These are phyloP conservation scores for Xylaria nigripes DNA, from an alignment of 495 filamentous ascomycete genomes.

Conservation along the genomic window DNA sequence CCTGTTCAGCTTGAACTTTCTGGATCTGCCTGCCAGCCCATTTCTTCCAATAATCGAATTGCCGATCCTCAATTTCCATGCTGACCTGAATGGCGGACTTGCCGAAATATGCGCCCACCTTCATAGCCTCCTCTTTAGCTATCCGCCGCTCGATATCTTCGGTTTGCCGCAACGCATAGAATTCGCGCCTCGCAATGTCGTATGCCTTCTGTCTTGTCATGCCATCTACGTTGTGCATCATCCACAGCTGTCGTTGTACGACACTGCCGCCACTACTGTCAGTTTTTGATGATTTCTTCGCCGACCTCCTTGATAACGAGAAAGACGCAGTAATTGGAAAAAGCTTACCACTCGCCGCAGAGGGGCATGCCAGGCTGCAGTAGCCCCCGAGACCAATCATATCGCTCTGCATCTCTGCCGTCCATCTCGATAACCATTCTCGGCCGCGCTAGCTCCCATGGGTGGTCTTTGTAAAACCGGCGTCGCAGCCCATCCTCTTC, in stretches of 20 bases:
- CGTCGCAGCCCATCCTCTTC: slow-evolving; percentile 76
- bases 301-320: neutral
- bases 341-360: slow-evolving; percentile 73
- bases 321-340: neutral
- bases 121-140: slow-evolving; percentile 78
- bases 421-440: slow-evolving; percentile 75
- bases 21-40: slow-evolving; percentile 56
- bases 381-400: slow-evolving; percentile 70
- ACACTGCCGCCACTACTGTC: slow-evolving; percentile 52
- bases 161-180: slow-evolving; percentile 72
- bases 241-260: slow-evolving; percentile 81
- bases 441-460: slow-evolving; percentile 92
- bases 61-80: slow-evolving; percentile 71
- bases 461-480: slow-evolving; percentile 86
- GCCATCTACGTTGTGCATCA: slow-evolving; percentile 54
- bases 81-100: slow-evolving; percentile 63
- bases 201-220: slow-evolving; percentile 65
- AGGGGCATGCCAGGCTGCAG: slow-evolving; percentile 69
- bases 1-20: slow-evolving; percentile 35
- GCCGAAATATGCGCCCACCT: slow-evolving; percentile 80
- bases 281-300: neutral
- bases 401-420: slow-evolving; percentile 65
- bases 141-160: slow-evolving; percentile 80
- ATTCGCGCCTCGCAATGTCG: slow-evolving; percentile 79
- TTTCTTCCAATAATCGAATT: slow-evolving; percentile 70